Evolutionary conservation across 495 filamentous ascomycete genomes (phyloP), one percentile per base, ranked within the genome.

Genomic region (Choiromyces venosus): DNA sequence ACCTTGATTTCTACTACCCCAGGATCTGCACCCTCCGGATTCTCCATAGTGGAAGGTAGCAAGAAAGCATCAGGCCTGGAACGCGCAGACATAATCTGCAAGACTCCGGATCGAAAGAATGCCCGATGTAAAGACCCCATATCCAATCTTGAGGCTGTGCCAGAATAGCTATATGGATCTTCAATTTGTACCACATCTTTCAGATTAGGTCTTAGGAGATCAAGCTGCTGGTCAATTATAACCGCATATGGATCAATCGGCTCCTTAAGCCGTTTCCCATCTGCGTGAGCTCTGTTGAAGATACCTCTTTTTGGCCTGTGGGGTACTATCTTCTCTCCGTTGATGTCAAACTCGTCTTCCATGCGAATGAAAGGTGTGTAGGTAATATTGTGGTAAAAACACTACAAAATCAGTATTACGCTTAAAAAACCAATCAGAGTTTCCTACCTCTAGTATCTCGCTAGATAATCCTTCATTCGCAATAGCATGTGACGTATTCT

Each of bases 281-380:
- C 85, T 0, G 86, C 83, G 71, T 87, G 89, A 19, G 86, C 86
- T 65, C 86, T 88, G 56, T 91, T 91, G 70, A 97, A 92, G 2
- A 95, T 81, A 12, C 86, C 84, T 74, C 91, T 93, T 77, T 90
- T 90, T 37, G 86, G 85, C 72, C 89, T 90, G 37, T 93, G 88
- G 65, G 90, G 88, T 65, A 89, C 84, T 68, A 92, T 86, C 64
- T 91, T 87, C 69, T 93, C 91, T 12, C 90, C 88, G 73, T 90
- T 94, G 74, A 92, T 86, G 75, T 95, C 92, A 19, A 92, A 81
- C 65, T 96, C 93, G 80, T 99, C 95, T 81, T 98, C 95, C 67
- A 97, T 90, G 71, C 94, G 92, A 71, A 99, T 97, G 79, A 99
- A 99, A 14, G 95, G 95, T 1, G 95, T 99, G 75, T 99, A 99